Conservation (phyloP, 345 rosid genomes). For the Alliaria petiolata region DNA sequence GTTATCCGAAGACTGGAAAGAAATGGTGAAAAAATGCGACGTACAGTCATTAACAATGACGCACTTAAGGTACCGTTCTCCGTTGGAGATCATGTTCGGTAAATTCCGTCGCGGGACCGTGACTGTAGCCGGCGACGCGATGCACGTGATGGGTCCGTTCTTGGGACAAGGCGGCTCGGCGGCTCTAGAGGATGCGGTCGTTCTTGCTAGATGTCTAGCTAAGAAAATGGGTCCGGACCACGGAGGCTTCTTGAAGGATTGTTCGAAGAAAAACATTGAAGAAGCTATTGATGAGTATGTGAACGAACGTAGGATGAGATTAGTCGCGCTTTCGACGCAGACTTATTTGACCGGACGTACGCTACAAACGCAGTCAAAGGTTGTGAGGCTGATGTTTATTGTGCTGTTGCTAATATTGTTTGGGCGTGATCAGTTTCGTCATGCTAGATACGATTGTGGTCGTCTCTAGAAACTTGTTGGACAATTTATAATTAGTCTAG, state of each 20-base stretch:
- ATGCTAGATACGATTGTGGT: conserved; percentile 30
- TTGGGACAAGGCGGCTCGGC: conserved; percentile 51
- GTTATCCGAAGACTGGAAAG: conserved; percentile 37
- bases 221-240: conserved; percentile 23
- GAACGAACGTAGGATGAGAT: conserved; percentile 31
- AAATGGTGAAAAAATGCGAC: conserved; percentile 40
- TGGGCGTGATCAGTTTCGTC: conserved; percentile 27
- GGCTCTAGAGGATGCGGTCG: conserved; percentile 49
- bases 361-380: conserved; percentile 16
- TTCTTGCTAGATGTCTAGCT: conserved; percentile 47
- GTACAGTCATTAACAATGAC: conserved; percentile 31
- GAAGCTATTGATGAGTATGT: conserved; percentile 37
- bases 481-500: not conserved
- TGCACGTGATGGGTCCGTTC: conserved; percentile 58
- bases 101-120: conserved; percentile 40
- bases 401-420: conserved; percentile 26
- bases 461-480: conserved; percentile 18
- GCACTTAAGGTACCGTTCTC: conserved; percentile 42
- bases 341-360: conserved; percentile 31
- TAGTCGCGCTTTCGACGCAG: conserved; percentile 28
- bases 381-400: conserved; percentile 25
- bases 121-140: conserved; percentile 52
- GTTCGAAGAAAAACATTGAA: conserved; percentile 5
- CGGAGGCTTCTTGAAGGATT: not conserved
- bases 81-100: conserved; percentile 35